Base-by-base conservation (phyloP, 2,329 filamentous ascomycete genomes). In the Penicillium sumatraense region DNA sequence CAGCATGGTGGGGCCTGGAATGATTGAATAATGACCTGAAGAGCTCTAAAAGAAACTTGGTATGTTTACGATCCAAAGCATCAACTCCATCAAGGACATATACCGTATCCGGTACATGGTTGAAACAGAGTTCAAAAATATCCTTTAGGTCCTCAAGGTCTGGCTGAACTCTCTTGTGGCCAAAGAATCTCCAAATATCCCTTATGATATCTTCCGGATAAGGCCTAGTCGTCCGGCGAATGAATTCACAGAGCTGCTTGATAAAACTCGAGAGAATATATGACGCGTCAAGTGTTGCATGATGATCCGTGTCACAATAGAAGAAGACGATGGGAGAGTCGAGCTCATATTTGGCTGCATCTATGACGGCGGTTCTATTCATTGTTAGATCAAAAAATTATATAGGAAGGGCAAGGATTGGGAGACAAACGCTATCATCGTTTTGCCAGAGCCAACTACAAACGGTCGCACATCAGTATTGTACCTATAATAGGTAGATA, bases 1-100 rank as follows among this genome's bases (percentile, higher is more conserved):
- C 57, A n/a, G 27, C n/a, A 20, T 48, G 11, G 23, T 41, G 24
- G 21, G 38, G 5, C 26, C 26, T 29, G 26, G 26, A 29, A 11
- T 29, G 6, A 11, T 6, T 5, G 26, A 29, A 29, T 29, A 62
- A n/a, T 16, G 26, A 56, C n/a, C 44, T 48, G 18, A 63, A 42
- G 0, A 54, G n/a, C 23, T 54, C 29, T 5, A 57, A 33, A 1
- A 63, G 35, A 5, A 11, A 7, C 35, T 53, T 57, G 20, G 16
- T 41, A 31, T 61, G 31, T 14, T 53, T 8, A 13, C 27, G 31
- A 18, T 56, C 36, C 18, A 64, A 38, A 8, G 49, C 23, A 33
- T 66, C 63, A 13, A 66, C 24, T 31, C 63, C 63, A 47, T 66
- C 60, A 18, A 66, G 5, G 3, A 66, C 33, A 35, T 62, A 64